phyloP scores from a whole-genome alignment of 768 basidiomycete genomes.

The Suillus ampliporus region DNA sequence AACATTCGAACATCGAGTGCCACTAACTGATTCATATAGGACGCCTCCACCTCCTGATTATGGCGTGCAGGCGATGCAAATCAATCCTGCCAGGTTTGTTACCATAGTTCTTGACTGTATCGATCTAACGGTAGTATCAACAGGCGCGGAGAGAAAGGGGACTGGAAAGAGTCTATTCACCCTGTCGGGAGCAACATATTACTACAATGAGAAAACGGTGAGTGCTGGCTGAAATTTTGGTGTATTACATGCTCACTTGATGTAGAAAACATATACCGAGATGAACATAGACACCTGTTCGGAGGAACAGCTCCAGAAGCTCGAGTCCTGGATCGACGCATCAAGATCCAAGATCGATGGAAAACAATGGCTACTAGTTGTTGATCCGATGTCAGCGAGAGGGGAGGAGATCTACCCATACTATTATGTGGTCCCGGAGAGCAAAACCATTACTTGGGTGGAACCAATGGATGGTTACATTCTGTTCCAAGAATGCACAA shows the following conservation, averaged over 20 bases:
- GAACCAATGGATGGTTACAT: background rate
- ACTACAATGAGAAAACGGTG: conserved; percentile 3
- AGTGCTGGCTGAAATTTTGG: background rate
- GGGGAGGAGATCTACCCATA: background rate
- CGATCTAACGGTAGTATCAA: background rate
- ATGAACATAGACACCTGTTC: background rate
- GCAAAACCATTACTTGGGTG: background rate
- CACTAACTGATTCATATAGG: background rate
- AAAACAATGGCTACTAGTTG: background rate
- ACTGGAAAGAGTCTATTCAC: background rate
- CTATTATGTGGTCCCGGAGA: background rate
- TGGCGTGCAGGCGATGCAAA: background rate
- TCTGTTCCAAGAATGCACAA: conserved; percentile 1
- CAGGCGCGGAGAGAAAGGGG: background rate
- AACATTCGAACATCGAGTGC: background rate
- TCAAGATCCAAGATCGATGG: background rate
- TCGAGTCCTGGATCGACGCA: background rate
- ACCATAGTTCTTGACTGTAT: too few species aligned
- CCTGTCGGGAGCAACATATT: background rate
- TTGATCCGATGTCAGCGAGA: background rate
- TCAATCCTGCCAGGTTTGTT: too few species aligned
- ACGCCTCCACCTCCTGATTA: background rate
- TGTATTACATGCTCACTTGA: background rate
- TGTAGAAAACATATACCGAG: background rate
- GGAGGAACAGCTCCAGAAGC: background rate